Percentiles rank a stretch among this genome's conserved stretches.
Evolutionary conservation across 2,329 filamentous ascomycete genomes (phyloP).

Genomic region (Botrytis sinoallii): DNA sequence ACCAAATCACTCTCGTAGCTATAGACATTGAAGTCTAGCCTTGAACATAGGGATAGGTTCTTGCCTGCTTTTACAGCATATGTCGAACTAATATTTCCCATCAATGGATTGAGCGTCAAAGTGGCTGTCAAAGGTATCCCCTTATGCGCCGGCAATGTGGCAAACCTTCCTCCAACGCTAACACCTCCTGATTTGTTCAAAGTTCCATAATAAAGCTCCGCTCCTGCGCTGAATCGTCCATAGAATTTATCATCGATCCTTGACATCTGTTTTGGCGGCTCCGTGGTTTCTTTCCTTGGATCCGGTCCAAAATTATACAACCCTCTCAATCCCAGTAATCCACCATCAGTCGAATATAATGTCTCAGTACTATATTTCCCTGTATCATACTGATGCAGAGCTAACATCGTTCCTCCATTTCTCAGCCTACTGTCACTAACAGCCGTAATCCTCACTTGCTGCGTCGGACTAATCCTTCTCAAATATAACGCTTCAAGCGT

Average conservation of each 20-base stretch:
- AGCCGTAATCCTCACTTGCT: slow-evolving; percentile 76
- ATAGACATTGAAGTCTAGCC: slow-evolving; percentile 96
- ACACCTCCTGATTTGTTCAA: slow-evolving; percentile 92
- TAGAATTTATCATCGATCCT: slow-evolving; percentile 57
- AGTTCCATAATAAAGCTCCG: slow-evolving; percentile 91
- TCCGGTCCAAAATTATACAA: slow-evolving; percentile 83
- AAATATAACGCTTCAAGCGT: slow-evolving; percentile 84
- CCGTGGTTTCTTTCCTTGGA: slow-evolving; percentile 30
- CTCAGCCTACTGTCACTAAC: slow-evolving; percentile 70
- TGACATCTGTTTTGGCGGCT: slow-evolving; percentile 20
- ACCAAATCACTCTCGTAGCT: slow-evolving; percentile 95
- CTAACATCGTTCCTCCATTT: slow-evolving; percentile 73
- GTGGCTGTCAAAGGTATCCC: slow-evolving; percentile 94
- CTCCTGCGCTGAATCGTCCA: slow-evolving; percentile 85
- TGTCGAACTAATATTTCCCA: slow-evolving; percentile 86
- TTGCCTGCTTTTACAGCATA: slow-evolving; percentile 87
- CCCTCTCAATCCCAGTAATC: slow-evolving; percentile 79
- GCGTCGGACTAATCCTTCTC: slow-evolving; percentile 70
- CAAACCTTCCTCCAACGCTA: slow-evolving; percentile 84
- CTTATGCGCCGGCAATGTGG: slow-evolving; percentile 74
- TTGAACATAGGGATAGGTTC: slow-evolving; percentile 79
- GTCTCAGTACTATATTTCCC: slow-evolving; percentile 88
- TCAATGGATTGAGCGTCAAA: slow-evolving; percentile 86
- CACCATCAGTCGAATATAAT: slow-evolving; percentile 88
- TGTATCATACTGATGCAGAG: slow-evolving; percentile 74